Conservation (phyloP, 495 filamentous ascomycete species). For the Pyrenula massariospora region DNA sequence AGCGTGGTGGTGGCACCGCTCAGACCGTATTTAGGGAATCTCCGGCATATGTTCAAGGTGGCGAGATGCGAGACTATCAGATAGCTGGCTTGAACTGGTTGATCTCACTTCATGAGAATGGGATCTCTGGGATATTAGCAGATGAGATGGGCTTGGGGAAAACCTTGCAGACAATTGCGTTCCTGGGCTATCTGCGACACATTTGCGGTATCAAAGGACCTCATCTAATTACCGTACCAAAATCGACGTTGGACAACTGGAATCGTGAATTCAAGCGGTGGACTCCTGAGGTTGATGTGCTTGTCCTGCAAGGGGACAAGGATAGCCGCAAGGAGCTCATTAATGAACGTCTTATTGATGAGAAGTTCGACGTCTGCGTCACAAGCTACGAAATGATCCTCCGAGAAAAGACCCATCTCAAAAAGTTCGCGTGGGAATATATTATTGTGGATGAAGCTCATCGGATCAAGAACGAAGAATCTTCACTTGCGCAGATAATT, state of each 20-base stretch:
- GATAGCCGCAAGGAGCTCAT: slow-evolving; percentile 85
- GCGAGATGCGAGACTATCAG: slow-evolving; percentile 91
- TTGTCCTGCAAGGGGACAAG: slow-evolving; percentile 91
- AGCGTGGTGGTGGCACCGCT: slow-evolving; percentile 61
- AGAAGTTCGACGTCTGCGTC: slow-evolving; percentile 88
- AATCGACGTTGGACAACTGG: slow-evolving; percentile 98
- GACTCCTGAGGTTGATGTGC: slow-evolving; percentile 90
- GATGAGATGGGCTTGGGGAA: slow-evolving; percentile 98
- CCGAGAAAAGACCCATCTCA: slow-evolving; percentile 85
- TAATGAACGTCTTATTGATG: slow-evolving; percentile 77
- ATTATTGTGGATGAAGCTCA: slow-evolving; percentile 99
- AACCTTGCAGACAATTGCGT: slow-evolving; percentile 83
- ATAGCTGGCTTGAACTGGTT: slow-evolving; percentile 93
- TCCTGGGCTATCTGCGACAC: slow-evolving; percentile 88
- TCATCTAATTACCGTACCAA: slow-evolving; percentile 90
- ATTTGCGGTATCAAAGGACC: slow-evolving; percentile 79
- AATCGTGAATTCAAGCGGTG: slow-evolving; percentile 85
- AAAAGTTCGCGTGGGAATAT: slow-evolving; percentile 99
- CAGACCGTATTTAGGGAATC: slow-evolving; percentile 89
- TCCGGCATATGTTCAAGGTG: slow-evolving; percentile 74
- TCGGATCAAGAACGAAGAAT: slow-evolving; percentile 99
- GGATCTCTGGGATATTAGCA: slow-evolving; percentile 93
- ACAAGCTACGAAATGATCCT: slow-evolving; percentile 98
- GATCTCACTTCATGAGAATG: slow-evolving; percentile 96
- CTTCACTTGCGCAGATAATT: slow-evolving; percentile 91